Percentiles rank a stretch among this genome's conserved stretches.
Conservation (phyloP, 1,139 yeast genomes). For the Candida sp. region DNA sequence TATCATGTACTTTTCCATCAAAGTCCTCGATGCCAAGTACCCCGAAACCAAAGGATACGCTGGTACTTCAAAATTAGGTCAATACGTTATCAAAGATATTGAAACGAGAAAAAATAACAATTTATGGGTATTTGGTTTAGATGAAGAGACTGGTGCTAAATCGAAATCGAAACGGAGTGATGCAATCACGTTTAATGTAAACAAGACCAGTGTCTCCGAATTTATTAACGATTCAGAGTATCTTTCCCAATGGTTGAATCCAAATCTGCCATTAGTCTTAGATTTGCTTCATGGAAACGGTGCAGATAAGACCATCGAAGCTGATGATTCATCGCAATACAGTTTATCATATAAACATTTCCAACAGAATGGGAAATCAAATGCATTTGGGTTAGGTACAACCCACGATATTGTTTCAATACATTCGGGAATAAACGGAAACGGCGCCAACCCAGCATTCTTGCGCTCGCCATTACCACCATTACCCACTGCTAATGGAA, state of each 20-base stretch:
- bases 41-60: slow-evolving; percentile 23
- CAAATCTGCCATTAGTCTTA: slow-evolving; percentile 21
- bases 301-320: slow-evolving; percentile 4
- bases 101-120: slow-evolving; percentile 21
- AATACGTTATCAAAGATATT: slow-evolving; percentile 23
- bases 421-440: slow-evolving; percentile 30
- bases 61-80: slow-evolving; percentile 19
- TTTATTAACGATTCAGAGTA: slow-evolving; percentile 31
- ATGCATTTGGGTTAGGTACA: slow-evolving; percentile 35
- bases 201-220: slow-evolving; percentile 23
- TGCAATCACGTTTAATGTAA: slow-evolving; percentile 7
- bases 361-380: slow-evolving; percentile 5
- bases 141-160: slow-evolving; percentile 14
- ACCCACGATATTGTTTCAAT: slow-evolving; percentile 42
- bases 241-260: slow-evolving; percentile 30
- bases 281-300: slow-evolving; percentile 4
- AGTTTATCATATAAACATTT: slow-evolving; percentile 1
- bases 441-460: slow-evolving; percentile 7
- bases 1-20: slow-evolving; percentile 22
- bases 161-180: slow-evolving; percentile 5
- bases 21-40: slow-evolving; percentile 28
- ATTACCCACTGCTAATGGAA: slow-evolving; percentile 3
- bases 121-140: slow-evolving; percentile 30
- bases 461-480: slow-evolving; percentile 1
- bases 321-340: slow-evolving; percentile 3